Evolutionary conservation across 1,284 basidiomycete species (phyloP).

Genomic region (Puccinia triticina): DNA sequence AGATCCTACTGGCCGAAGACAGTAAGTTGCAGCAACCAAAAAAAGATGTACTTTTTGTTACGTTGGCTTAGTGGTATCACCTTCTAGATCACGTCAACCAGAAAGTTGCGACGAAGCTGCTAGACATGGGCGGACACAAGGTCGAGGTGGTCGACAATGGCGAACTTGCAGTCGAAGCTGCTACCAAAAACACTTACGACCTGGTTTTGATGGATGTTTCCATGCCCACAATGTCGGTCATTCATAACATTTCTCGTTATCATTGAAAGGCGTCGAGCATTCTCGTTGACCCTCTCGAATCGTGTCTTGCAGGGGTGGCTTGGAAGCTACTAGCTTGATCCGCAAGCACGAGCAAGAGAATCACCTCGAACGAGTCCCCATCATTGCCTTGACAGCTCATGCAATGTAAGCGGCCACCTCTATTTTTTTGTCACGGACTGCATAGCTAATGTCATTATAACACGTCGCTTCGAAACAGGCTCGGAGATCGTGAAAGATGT

Average conservation of each 20-base stretch:
- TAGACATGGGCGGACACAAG: slow-evolving; percentile 93
- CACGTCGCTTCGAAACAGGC: slow-evolving; percentile 8
- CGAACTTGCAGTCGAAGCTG: slow-evolving; percentile 82
- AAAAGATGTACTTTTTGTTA: background rate
- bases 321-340: slow-evolving; percentile 70
- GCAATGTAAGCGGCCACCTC: slow-evolving; percentile 67
- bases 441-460: background rate
- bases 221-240: slow-evolving; percentile 67
- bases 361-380: slow-evolving; percentile 76
- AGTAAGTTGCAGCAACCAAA: slow-evolving; percentile 60
- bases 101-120: slow-evolving; percentile 91
- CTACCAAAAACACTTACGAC: slow-evolving; percentile 75
- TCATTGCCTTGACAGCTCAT: slow-evolving; percentile 81
- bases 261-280: background rate
- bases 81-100: slow-evolving; percentile 83
- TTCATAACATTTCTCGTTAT: background rate
- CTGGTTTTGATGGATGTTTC: slow-evolving; percentile 88
- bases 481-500: slow-evolving; percentile 90
- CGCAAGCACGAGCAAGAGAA: slow-evolving; percentile 75
- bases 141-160: slow-evolving; percentile 99
- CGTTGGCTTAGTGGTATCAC: background rate
- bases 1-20: slow-evolving; percentile 96
- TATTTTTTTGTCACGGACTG: background rate
- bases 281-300: background rate
- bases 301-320: slow-evolving; percentile 62